Percentiles rank a stretch among this genome's conserved stretches.
Conservation (phyloP, 441 rosid genomes). For the California macrophylla region DNA sequence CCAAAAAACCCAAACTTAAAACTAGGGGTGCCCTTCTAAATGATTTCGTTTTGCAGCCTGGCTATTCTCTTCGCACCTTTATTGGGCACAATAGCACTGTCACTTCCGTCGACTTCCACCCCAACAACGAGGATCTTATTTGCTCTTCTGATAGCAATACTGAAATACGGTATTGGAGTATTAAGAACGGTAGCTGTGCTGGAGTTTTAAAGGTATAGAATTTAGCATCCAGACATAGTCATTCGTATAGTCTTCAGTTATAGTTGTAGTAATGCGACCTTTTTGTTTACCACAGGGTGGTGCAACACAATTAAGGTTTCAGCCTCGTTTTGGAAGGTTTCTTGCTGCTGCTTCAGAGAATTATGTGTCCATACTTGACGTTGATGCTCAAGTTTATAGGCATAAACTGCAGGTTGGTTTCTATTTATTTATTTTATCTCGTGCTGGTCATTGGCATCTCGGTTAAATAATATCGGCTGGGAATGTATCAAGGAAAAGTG, state of each 20-base stretch:
- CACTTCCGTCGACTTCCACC: constrained; percentile 86
- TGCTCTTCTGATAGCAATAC: constrained; percentile 81
- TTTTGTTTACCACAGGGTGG: constrained; percentile 48
- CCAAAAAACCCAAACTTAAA: background rate
- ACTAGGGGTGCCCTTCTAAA: no score
- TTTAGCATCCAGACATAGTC: background rate
- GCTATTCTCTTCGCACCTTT: constrained; percentile 65
- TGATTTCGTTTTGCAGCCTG: constrained; percentile 72
- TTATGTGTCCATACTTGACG: constrained; percentile 70
- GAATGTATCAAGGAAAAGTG: no score
- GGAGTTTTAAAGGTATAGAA: constrained; percentile 64
- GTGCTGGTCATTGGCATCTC: no score
- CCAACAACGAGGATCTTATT: constrained; percentile 71
- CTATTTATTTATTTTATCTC: background rate
- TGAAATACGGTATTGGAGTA: constrained; percentile 90
- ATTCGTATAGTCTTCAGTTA: background rate
- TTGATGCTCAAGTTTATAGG: constrained; percentile 67
- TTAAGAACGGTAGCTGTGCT: constrained; percentile 65
- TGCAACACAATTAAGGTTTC: constrained; percentile 75
- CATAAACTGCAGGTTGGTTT: constrained; percentile 63
- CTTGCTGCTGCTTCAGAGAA: constrained; percentile 86
- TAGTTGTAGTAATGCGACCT: background rate
- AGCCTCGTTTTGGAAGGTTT: constrained; percentile 69
- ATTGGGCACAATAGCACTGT: constrained; percentile 65
- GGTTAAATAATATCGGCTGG: no score